A percentile compares a stretch with the other conserved stretches of the same genome.
These are phyloP conservation scores for Neonectria faginata DNA, from an alignment of 2,329 filamentous ascomycete genomes.

Conservation along the genomic window DNA sequence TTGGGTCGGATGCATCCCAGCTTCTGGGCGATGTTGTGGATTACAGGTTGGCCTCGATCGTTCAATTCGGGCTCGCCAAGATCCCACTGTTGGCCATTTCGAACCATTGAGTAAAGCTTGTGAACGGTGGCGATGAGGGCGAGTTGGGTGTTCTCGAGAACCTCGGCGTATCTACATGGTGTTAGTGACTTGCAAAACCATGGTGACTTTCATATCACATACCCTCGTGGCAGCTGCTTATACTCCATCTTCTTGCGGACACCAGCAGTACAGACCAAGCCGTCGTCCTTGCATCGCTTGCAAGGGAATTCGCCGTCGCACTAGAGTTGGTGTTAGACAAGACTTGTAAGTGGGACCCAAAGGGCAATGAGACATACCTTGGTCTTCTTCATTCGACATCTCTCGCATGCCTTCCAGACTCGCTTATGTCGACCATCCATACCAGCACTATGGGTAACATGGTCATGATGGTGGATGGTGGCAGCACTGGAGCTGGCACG, in stretches of 20 bases:
- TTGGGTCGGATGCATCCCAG: conserved; percentile 73
- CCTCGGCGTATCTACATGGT: conserved; percentile 68
- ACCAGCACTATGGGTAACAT: conserved; percentile 48
- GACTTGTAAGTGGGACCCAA: conserved; percentile 17
- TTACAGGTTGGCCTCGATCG: conserved; percentile 71
- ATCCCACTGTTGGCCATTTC: conserved; percentile 68
- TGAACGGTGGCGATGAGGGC: conserved; percentile 73
- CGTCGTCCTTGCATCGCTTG: conserved; percentile 75
- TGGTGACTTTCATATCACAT: conserved; percentile 44
- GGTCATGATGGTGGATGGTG: conserved; percentile 53
- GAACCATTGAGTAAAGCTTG: conserved; percentile 74
- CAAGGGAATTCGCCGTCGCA: conserved; percentile 75
- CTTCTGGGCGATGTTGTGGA: conserved; percentile 73
- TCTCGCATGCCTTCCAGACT: conserved; percentile 75
- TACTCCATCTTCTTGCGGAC: conserved; percentile 76
- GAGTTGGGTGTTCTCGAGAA: conserved; percentile 74
- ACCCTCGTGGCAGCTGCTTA: conserved; percentile 74
- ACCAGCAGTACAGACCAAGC: conserved; percentile 72
- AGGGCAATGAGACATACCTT: conserved; percentile 60
- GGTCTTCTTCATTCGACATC: conserved; percentile 77
- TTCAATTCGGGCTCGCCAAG: conserved; percentile 73
- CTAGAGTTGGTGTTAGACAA: conserved; percentile 50
- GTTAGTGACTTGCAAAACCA: conserved; percentile 33
- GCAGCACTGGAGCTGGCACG: conserved; percentile 57
- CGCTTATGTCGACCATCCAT: conserved; percentile 71